These are phyloP conservation scores for Sporothrix humicola DNA, from an alignment of 2,329 filamentous ascomycete species.

Conservation along the genomic window DNA sequence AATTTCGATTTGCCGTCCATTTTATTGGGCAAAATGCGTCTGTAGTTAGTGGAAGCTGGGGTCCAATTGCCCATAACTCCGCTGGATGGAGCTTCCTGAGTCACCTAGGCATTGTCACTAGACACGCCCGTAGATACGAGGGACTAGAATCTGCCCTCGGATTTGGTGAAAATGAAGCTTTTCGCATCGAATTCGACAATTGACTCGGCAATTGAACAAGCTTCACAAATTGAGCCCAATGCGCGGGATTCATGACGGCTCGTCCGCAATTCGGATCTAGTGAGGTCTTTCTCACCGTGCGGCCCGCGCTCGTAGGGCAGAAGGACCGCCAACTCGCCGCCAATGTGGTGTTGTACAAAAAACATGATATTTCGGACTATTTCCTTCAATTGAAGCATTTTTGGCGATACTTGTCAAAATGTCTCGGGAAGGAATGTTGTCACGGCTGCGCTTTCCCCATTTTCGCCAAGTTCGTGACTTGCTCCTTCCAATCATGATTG, in stretches of 20 bases:
- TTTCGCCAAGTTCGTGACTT: conserved; percentile 5
- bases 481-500: not conserved
- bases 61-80: not conserved
- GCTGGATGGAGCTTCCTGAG: conserved; percentile 17
- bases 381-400: not conserved
- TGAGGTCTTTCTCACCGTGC: not conserved
- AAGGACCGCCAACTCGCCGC: not conserved
- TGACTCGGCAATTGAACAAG: not conserved
- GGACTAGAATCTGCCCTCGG: not conserved
- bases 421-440: conserved; percentile 25
- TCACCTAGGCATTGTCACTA: not conserved
- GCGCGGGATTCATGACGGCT: not conserved
- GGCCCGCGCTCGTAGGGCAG: not conserved
- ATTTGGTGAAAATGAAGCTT: conserved; percentile 5
- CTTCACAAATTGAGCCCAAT: not conserved
- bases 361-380: not conserved
- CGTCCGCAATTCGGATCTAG: not conserved
- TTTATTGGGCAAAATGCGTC: not conserved
- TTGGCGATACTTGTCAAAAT: conserved; percentile 13
- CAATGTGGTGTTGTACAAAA: not conserved
- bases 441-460: conserved; percentile 8
- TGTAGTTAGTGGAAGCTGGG: not conserved
- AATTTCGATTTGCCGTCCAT: conserved; percentile 17
- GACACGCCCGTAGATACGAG: conserved; percentile 5
- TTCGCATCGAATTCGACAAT: not conserved